Evolutionary conservation across 805 yeast species (phyloP), one percentile per base, ranked within the genome.

Genomic region (Kodamaea lidongshanica): DNA sequence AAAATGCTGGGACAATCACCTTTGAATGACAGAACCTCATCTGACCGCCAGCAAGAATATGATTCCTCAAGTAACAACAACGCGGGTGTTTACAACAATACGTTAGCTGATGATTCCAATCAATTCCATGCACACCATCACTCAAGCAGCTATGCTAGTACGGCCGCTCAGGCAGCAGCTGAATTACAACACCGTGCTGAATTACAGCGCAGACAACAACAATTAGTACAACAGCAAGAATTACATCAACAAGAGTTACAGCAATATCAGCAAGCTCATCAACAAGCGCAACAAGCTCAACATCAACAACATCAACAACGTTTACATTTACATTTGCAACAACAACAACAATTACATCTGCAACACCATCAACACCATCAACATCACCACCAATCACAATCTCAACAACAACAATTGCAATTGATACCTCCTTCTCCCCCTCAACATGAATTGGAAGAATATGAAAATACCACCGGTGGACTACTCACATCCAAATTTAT

Each of bases 1-100:
- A 22, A 18, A 19, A 49, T 48, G 54, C 52, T 48, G 52, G 51
- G 50, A 14, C 55, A 56, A 19, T 52, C 59, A 10, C 52, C 58
- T 15, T 50, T 54, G 16, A 52, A 47, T 35, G 60, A 54, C 35
- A 40, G 60, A 34, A 48, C 42, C 15, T 36, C 42, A 8, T 38
- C 32, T 17, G 33, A 19, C 13, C 34, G 33, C 28, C 33, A 30
- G 28, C 24, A 30, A 8, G n/a, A n/a, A 19, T n/a, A 19, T 19
- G 21, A 19, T 19, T 19, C 8, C 21, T 8, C 8, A 19, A n/a
- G 21, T 8, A 19, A 19, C n/a, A n/a, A 8, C 21, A 23, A 23
- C 13, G 26, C 17, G 13, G 26, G 6, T 12, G 26, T 23, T 5
- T 12, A 32, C 16, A 31, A 20, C 4, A 15, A 15, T 10, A 17